Percentiles rank a stretch among this genome's conserved stretches.
phyloP scores from a whole-genome alignment of 495 filamentous ascomycete genomes.

The Penicillium longicatenatum region DNA sequence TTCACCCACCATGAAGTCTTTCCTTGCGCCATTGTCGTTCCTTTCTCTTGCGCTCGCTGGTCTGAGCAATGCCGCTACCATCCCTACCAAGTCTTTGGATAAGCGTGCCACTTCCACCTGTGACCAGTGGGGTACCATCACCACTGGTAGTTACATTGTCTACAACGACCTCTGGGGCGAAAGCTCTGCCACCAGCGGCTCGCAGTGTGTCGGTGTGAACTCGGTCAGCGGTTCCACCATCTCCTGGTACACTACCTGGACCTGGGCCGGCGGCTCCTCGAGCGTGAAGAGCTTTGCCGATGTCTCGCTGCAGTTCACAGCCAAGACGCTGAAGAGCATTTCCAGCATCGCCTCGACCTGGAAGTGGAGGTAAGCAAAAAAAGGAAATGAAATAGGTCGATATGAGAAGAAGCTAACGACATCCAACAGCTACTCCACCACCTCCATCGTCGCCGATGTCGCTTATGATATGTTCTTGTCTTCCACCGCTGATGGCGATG shows the following conservation, averaged over 20 bases:
- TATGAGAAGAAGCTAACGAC: neutral
- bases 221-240: constrained; percentile 46
- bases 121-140: constrained; percentile 49
- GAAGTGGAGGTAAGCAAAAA: constrained; percentile 51
- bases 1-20: constrained; percentile 38
- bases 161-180: constrained; percentile 59
- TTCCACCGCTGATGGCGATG: constrained; percentile 41
- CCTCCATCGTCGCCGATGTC: constrained; percentile 59
- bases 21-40: constrained; percentile 26
- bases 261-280: constrained; percentile 52
- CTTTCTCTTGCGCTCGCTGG: constrained; percentile 32
- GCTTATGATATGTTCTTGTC: constrained; percentile 67
- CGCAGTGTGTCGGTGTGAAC: constrained; percentile 59
- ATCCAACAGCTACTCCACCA: constrained; percentile 54
- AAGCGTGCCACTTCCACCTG: constrained; percentile 48
- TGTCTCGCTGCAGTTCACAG: constrained; percentile 45
- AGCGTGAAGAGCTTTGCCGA: constrained; percentile 66
- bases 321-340: constrained; percentile 50
- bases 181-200: constrained; percentile 45
- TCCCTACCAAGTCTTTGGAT: constrained; percentile 41
- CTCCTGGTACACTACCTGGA: constrained; percentile 59
- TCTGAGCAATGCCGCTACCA: constrained; percentile 33
- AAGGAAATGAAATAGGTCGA: neutral
- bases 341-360: constrained; percentile 52
- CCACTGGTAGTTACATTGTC: constrained; percentile 51